These are phyloP conservation scores for Sordariomycetes sp. DNA, from an alignment of 2,329 filamentous ascomycete genomes.

Conservation along the genomic window DNA sequence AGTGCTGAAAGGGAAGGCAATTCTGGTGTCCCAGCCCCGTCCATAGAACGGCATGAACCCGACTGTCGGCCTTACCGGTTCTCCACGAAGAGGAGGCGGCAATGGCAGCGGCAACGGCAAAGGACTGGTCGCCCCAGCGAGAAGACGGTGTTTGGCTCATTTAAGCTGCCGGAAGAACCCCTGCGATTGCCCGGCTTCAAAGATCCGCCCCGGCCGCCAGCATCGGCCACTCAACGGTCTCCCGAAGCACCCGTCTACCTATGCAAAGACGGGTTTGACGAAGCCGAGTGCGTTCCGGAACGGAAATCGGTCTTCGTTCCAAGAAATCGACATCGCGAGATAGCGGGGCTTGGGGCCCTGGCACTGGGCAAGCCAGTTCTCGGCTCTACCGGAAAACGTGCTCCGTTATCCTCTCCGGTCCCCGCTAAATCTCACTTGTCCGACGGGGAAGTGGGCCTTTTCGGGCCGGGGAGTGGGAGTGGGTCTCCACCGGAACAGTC, in stretches of 20 bases:
- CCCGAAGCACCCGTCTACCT: neutral
- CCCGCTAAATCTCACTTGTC: neutral
- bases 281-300: neutral
- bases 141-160: neutral
- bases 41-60: neutral
- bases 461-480: neutral
- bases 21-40: neutral
- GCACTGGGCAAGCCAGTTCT: neutral
- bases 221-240: neutral
- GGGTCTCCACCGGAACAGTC: neutral
- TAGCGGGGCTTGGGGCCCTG: neutral
- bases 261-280: constrained; percentile 1
- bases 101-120: neutral
- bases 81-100: neutral
- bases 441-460: neutral
- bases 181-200: neutral
- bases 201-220: neutral
- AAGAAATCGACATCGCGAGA: neutral
- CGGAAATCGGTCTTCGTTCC: neutral
- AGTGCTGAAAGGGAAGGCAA: neutral
- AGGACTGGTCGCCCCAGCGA: neutral
- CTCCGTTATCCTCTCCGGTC: neutral
- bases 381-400: neutral
- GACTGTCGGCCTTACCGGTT: neutral
- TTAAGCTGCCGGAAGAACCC: neutral